Base-by-base conservation (phyloP, 176 grass and related monocot species). In the Elymus sibiricus region DNA sequence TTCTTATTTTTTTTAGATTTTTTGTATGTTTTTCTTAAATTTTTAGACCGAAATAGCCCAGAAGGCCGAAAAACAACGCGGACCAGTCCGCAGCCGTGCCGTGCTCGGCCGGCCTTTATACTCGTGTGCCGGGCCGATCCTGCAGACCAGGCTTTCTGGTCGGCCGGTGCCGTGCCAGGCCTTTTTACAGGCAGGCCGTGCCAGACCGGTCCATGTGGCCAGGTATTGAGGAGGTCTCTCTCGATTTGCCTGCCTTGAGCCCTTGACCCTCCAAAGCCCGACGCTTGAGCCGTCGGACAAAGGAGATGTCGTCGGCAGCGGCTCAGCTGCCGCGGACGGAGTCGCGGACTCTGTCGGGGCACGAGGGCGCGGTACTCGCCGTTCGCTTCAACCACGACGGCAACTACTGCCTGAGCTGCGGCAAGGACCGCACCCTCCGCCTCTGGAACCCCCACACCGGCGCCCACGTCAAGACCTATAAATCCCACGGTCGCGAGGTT, bases 361-460 rank as follows among this genome's bases (percentile, higher is more conserved):
- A 98, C 76, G 96, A 95, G 70, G 96, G 96, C 7, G 88, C 96
- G 24, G 96, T 98, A 16, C 86, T 98, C 58, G 96, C 96, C 2
- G 96, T 94, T 51, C 90, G 96, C 14, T 98, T 98, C 90, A 98
- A 98, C 64, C 86, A 78, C 4, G 91, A 95, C n/a, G 96, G 96
- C 5, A 94, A 94, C 78, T 98, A 98, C 84, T 98, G 96, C 88
- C 90, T 98, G 38, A 98, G 93, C 88, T 95, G 96, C 84, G 96
- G 93, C 75, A 95, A 95, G 90, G 96, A 98, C 88, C 93, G 93
- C 44, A 98, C 88, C 25, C 83, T 98, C 86, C 96, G 88, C 49
- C 88, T 98, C 53, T 98, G 96, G 96, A 98, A 98, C 47, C 96
- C 96, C 37, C 90, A 98, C 81, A 92, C 90, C 38, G 91, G 90